Conservation (phyloP, 225 moss, liverwort and hornwort genomes). For the Antitrichia curtipendula region DNA sequence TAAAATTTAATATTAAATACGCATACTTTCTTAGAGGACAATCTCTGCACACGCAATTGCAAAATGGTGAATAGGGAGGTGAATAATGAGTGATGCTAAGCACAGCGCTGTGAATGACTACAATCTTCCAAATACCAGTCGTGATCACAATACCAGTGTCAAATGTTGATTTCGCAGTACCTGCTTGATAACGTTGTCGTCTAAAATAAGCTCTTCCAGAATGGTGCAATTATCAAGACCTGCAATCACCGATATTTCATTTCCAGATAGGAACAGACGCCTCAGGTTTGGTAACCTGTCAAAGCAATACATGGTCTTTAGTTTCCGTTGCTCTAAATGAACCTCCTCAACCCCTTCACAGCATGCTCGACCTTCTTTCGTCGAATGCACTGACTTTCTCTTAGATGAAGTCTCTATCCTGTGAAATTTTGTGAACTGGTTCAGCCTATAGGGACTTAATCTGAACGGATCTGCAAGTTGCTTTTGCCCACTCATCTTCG, state of each 20-base stretch:
- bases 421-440: constrained; percentile 45
- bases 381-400: constrained; percentile 6
- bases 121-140: not conserved
- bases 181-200: constrained; percentile 66
- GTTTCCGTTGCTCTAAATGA: constrained; percentile 73
- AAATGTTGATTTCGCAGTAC: constrained; percentile 11
- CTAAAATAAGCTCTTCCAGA: constrained; percentile 83
- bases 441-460: constrained; percentile 51
- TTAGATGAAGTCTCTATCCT: constrained; percentile 32
- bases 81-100: not conserved
- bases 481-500: constrained; percentile 22
- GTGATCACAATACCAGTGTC: not conserved
- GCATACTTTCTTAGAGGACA: not conserved
- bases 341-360: constrained; percentile 91
- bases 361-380: constrained; percentile 23
- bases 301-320: constrained; percentile 82
- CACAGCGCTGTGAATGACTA: not conserved
- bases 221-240: constrained; percentile 70
- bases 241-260: constrained; percentile 62
- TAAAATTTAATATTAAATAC: not conserved
- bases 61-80: not conserved
- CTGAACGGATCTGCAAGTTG: constrained; percentile 62
- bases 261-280: constrained; percentile 68
- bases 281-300: constrained; percentile 70
- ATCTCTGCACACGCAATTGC: not conserved